Evolutionary conservation across 495 filamentous ascomycete genomes (phyloP).

Genomic region (Aspergillus campestris): DNA sequence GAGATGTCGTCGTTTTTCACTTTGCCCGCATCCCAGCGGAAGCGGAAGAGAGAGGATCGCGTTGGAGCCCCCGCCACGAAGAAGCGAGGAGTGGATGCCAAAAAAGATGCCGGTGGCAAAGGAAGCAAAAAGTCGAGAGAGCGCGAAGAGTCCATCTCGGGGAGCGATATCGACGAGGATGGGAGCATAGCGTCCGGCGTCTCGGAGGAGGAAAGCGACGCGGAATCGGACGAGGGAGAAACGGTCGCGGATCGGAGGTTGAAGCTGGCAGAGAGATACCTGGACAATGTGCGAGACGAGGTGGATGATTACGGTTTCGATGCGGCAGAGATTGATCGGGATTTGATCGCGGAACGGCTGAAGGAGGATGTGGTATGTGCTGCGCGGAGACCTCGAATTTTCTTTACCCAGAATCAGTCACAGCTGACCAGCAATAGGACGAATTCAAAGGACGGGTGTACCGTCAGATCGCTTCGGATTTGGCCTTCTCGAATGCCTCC

Average conservation of each 20-base stretch:
- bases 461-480: constrained; percentile 60
- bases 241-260: constrained; percentile 81
- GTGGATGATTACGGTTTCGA: constrained; percentile 80
- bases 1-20: constrained; percentile 84
- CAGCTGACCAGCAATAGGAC: constrained; percentile 37
- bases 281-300: constrained; percentile 80
- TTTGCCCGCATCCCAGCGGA: constrained; percentile 64
- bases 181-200: constrained; percentile 31
- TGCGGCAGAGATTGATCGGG: constrained; percentile 83
- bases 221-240: constrained; percentile 57
- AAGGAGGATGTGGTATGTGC: constrained; percentile 72
- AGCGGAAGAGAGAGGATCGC: constrained; percentile 60
- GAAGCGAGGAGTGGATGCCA: constrained; percentile 43
- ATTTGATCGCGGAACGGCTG: constrained; percentile 81
- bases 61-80: constrained; percentile 42
- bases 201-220: constrained; percentile 40
- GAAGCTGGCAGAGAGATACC: constrained; percentile 84
- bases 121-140: constrained; percentile 18
- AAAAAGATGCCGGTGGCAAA: constrained; percentile 19
- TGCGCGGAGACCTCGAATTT: not conserved
- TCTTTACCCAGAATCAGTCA: not conserved
- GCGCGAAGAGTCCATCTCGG: constrained; percentile 67
- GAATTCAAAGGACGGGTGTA: constrained; percentile 88
- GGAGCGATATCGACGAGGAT: constrained; percentile 68
- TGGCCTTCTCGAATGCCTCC: constrained; percentile 53